phyloP scores from a whole-genome alignment of 306 rosid genomes.

The Fragaria nilgerrensis region DNA sequence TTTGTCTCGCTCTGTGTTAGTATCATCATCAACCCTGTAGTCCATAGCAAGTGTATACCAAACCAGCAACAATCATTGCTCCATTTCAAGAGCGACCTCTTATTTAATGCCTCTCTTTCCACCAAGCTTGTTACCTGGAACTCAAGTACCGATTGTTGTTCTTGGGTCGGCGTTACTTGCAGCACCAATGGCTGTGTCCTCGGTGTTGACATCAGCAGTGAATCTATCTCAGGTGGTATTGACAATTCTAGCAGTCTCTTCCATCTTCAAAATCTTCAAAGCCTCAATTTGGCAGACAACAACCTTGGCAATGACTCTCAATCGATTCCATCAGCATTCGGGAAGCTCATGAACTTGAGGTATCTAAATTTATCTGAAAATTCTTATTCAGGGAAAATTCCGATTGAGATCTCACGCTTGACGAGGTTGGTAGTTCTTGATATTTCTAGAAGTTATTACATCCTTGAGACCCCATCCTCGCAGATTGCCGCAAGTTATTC shows the following conservation, averaged over 20 bases:
- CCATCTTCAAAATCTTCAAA: constrained; percentile 5
- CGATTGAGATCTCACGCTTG: constrained; percentile 29
- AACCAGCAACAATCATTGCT: background rate
- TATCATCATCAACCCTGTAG: background rate
- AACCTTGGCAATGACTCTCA: background rate
- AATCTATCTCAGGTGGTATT: constrained; percentile 8
- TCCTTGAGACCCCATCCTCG: too few species aligned
- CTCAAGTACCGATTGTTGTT: constrained; percentile 29
- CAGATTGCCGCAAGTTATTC: too few species aligned
- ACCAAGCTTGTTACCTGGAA: background rate
- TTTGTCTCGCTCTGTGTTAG: background rate
- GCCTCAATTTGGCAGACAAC: constrained; percentile 23
- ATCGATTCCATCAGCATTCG: constrained; percentile 24
- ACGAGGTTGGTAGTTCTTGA: constrained; percentile 28
- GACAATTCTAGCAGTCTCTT: constrained; percentile 24
- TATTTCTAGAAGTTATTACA: too few species aligned
- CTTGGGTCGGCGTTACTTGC: constrained; percentile 31
- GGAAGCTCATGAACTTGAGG: constrained; percentile 7
- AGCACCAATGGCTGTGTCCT: background rate
- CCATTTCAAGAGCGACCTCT: background rate
- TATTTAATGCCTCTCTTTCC: background rate
- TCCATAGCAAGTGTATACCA: background rate
- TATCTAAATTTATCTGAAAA: constrained; percentile 20
- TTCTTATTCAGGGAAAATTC: constrained; percentile 24
- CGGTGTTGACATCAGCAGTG: constrained; percentile 12